Evolutionary conservation across 2,329 filamentous ascomycete species (phyloP), one percentile per base, ranked within the genome.

Genomic region (Fusarium siculi): DNA sequence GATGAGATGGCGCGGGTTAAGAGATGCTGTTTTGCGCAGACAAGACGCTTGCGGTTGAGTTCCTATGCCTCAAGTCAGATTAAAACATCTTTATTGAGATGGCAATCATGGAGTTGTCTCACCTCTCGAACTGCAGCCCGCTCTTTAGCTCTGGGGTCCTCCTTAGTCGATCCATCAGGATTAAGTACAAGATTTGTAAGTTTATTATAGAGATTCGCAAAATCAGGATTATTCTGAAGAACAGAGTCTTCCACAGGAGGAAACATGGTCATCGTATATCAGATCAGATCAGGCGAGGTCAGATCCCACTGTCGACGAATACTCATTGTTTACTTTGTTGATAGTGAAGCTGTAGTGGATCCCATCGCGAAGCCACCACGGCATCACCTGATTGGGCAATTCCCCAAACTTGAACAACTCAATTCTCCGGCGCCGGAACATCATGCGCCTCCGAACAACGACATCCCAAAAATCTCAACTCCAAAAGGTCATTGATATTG

Each of bases 161-260:
- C 81, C 75, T 85, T 88, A 4, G 88, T 89, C 14, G 89, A 89
- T 5, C 87, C 89, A 79, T 91, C 87, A 0, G 85, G 80, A 71
- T 90, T 89, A 9, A 92, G 84, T 32, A 91, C 79, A 4, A 83
- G 83, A 3, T 84, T 86, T 11, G 86, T 88, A 50, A 92, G 82
- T 18, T 84, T 87, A 21, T 81, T 83, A 79, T 91, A 89, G 9
- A 92, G 84, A 39, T 84, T 82, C n/a, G 87, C 87, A 74, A 92
- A 92, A 28, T 88, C 85, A 1, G 89, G 89, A 70, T 92, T 91
- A 65, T 83, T 84, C 58, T 85, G 79, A 3, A 92, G 79, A 23
- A 91, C 81, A 0, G 84, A 74, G 14, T 87, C 83, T 25, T 91
- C 89, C 14, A 91, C 80, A 0, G 88, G 89, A 0, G 90, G 90